Conservation (phyloP, 192 early-diverging fungal species). For the Linnemannia schmuckeri region DNA sequence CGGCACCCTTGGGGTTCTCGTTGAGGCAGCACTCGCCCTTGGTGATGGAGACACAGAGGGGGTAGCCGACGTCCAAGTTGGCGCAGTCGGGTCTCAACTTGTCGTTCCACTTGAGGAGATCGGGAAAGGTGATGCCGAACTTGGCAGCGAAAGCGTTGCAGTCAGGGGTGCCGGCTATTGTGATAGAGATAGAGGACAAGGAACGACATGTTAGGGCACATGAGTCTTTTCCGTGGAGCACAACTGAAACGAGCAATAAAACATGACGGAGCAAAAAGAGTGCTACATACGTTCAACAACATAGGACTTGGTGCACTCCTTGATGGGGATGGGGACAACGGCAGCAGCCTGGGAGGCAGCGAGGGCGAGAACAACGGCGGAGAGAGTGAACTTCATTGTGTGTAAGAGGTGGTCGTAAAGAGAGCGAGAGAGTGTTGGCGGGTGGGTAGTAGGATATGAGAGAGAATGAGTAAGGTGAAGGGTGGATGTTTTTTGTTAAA, state of each 20-base stretch:
- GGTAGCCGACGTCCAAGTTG: constrained; percentile 31
- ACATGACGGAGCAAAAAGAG: background rate
- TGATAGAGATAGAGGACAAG: background rate
- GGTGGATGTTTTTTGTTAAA: constrained; percentile 24
- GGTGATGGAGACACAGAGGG: constrained; percentile 46
- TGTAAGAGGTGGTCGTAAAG: background rate
- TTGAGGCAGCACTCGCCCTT: background rate
- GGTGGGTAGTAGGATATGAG: background rate
- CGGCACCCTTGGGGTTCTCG: background rate
- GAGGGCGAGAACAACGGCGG: constrained; percentile 42
- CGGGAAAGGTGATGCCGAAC: constrained; percentile 23
- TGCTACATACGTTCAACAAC: constrained; percentile 21
- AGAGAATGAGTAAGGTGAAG: background rate
- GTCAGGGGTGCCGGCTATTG: constrained; percentile 11
- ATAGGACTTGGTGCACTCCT: constrained; percentile 38
- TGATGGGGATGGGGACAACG: constrained; percentile 38
- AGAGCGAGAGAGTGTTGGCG: background rate
- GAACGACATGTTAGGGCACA: background rate
- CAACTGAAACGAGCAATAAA: background rate
- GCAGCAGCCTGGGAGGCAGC: constrained; percentile 45
- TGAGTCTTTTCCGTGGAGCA: background rate
- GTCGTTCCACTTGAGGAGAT: constrained; percentile 40
- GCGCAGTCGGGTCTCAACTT: constrained; percentile 22
- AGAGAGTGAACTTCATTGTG: constrained; percentile 52
- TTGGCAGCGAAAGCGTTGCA: constrained; percentile 22